Evolutionary conservation across 148 eudicot genomes (phyloP).

Genomic region (Euryodendron excelsum): DNA sequence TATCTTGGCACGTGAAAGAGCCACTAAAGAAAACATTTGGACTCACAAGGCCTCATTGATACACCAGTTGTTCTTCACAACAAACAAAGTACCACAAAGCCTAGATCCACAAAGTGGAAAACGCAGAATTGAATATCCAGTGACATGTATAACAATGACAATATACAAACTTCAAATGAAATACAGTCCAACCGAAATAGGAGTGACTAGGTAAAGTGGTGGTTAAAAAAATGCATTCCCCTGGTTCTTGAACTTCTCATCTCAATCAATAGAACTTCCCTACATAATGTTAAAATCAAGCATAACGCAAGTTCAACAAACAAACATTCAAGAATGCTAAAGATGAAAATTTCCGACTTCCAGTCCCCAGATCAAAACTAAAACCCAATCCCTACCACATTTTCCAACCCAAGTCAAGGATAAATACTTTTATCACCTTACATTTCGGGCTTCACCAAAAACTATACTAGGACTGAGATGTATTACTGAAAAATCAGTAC

Average conservation of each 20-base stretch:
- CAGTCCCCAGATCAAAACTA: not conserved
- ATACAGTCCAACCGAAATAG: not conserved
- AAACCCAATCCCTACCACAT: not conserved
- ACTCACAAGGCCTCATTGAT: not conserved
- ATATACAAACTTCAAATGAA: not conserved
- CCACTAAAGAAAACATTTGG: not conserved
- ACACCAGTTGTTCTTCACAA: not conserved
- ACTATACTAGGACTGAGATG: too few species aligned
- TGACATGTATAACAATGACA: too few species aligned
- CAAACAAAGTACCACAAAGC: not conserved
- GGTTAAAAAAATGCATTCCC: not conserved
- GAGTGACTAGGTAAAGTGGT: not conserved
- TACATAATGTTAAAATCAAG: not conserved
- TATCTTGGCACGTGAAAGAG: not conserved
- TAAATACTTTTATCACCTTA: not conserved
- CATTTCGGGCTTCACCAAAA: not conserved
- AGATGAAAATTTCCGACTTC: not conserved
- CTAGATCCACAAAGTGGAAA: not conserved
- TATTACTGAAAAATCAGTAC: too few species aligned
- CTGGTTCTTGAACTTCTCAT: not conserved
- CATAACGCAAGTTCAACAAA: not conserved
- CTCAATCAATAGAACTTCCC: not conserved
- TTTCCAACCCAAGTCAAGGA: too few species aligned
- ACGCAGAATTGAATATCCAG: too few species aligned
- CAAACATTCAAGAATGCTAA: not conserved